Conservation (phyloP, 1,139 yeast species). For the Suhomyces terraborum region DNA sequence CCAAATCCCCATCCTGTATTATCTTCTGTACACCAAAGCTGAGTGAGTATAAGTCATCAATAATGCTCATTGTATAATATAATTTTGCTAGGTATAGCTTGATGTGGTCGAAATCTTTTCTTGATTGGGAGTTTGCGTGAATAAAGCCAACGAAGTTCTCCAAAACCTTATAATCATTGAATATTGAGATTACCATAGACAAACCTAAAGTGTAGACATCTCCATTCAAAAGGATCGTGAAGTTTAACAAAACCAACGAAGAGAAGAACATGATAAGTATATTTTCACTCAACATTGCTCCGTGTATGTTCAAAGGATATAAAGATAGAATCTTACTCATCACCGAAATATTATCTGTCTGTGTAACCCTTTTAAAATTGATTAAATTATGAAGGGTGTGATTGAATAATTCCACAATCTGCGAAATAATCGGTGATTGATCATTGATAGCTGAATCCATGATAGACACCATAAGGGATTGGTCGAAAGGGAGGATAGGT, state of each 20-base stretch:
- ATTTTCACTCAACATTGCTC: conserved; percentile 29
- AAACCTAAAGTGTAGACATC: conserved; percentile 58
- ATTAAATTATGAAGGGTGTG: conserved; percentile 51
- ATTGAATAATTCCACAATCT: conserved; percentile 52
- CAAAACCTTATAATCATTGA: conserved; percentile 59
- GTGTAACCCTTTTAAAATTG: conserved; percentile 34
- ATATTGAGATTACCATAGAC: conserved; percentile 53
- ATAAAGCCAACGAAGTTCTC: conserved; percentile 35
- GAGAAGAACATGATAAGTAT: conserved; percentile 44
- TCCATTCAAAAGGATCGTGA: conserved; percentile 58
- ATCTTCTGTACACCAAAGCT: conserved; percentile 58
- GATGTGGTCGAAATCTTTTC: conserved; percentile 36
- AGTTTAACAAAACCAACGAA: conserved; percentile 55
- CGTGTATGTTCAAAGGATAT: conserved; percentile 41
- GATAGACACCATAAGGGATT: conserved; percentile 31
- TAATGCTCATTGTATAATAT: conserved; percentile 47
- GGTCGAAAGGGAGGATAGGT: conserved; percentile 59
- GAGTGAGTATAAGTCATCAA: conserved; percentile 59
- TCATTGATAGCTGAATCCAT: conserved; percentile 14
- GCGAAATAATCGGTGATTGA: conserved; percentile 9
- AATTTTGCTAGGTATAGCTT: conserved; percentile 50
- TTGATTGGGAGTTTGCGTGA: conserved; percentile 10
- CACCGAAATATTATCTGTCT: conserved; percentile 36
- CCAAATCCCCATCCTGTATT: conserved; percentile 21
- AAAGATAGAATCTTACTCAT: conserved; percentile 45